phyloP scores from a whole-genome alignment of 768 basidiomycete genomes.

The Albatrellus ellisii region DNA sequence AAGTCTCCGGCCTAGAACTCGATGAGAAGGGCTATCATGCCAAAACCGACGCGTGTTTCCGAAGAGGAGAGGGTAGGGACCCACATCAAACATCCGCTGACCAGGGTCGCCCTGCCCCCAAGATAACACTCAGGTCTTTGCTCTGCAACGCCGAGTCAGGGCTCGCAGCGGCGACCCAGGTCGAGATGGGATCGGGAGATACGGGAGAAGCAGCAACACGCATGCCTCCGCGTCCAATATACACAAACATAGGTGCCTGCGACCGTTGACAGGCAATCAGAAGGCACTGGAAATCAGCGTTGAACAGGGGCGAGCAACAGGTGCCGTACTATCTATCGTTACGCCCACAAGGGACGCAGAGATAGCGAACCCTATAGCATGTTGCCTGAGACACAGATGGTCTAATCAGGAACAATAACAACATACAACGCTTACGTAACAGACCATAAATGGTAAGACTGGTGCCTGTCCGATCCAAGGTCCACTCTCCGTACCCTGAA shows the following conservation, averaged over 20 bases:
- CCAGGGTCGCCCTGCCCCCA: conserved; percentile 61
- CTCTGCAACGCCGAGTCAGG: conserved; percentile 36
- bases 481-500: too few relatives aligned
- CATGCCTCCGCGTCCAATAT: conserved; percentile 50
- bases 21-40: conserved; percentile 41
- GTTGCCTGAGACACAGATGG: too few relatives aligned
- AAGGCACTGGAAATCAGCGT: too few relatives aligned
- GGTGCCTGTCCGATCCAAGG: too few relatives aligned
- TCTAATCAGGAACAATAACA: too few relatives aligned
- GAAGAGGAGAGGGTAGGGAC: background rate
- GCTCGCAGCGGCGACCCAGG: conserved; percentile 61
- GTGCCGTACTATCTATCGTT: too few relatives aligned
- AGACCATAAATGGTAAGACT: too few relatives aligned
- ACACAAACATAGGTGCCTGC: conserved; percentile 59
- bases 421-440: too few relatives aligned
- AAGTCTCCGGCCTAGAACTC: conserved; percentile 31
- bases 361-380: too few relatives aligned
- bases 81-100: conserved; percentile 47
- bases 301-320: too few relatives aligned
- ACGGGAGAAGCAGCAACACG: conserved; percentile 40
- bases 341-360: too few relatives aligned
- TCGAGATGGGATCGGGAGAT: conserved; percentile 43
- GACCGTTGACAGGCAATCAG: conserved; percentile 35
- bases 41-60: background rate
- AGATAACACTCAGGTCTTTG: conserved; percentile 49